These are phyloP conservation scores for Fusarium citri DNA, from an alignment of 2,329 filamentous ascomycete species.

Conservation along the genomic window DNA sequence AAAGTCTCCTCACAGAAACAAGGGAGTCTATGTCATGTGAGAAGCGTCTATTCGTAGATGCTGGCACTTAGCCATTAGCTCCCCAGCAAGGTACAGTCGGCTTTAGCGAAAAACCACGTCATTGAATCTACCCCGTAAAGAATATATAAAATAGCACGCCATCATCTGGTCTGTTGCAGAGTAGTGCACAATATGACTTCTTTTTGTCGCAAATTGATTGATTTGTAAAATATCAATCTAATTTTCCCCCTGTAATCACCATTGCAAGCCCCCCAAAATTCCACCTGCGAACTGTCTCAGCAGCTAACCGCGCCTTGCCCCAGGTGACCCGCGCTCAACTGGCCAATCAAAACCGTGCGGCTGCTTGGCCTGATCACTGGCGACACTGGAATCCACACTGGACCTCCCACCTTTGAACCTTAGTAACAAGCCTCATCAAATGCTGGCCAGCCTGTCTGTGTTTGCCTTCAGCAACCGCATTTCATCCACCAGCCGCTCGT, in stretches of 20 bases:
- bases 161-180: background rate
- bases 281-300: conserved; percentile 19
- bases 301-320: conserved; percentile 39
- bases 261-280: conserved; percentile 9
- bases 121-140: conserved; percentile 21
- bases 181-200: background rate
- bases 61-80: conserved; percentile 11
- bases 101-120: conserved; percentile 35
- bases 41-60: conserved; percentile 15
- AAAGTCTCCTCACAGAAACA: conserved; percentile 2
- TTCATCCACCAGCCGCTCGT: conserved; percentile 32
- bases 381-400: conserved; percentile 12
- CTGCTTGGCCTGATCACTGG: conserved; percentile 39
- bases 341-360: conserved; percentile 41
- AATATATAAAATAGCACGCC: background rate
- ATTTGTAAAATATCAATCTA: background rate
- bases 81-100: conserved; percentile 23
- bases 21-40: conserved; percentile 37
- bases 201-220: background rate
- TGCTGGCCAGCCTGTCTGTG: conserved; percentile 33
- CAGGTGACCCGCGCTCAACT: conserved; percentile 31
- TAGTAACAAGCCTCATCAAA: conserved; percentile 32
- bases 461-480: conserved; percentile 35
- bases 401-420: conserved; percentile 43
- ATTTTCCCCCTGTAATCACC: conserved; percentile 6